Conservation (phyloP, 2,329 filamentous ascomycete genomes). For the Hypomyces rosellus region DNA sequence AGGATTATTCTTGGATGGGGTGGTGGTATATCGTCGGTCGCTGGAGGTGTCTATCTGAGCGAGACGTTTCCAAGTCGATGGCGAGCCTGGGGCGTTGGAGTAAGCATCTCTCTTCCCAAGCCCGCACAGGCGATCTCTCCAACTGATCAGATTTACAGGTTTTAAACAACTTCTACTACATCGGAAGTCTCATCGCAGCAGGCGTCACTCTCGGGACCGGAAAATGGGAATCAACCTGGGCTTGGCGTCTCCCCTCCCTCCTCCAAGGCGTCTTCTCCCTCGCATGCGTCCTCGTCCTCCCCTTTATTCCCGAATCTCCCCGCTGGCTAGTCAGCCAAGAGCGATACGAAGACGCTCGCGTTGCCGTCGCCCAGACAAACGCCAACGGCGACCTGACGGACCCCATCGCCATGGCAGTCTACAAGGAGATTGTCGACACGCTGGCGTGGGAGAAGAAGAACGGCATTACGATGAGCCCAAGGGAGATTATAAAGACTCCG, state of each 20-base stretch:
- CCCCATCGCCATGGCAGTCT: slow-evolving; percentile 25
- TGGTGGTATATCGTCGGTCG: slow-evolving; percentile 24
- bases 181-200: slow-evolving; percentile 39
- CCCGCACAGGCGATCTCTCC: not conserved
- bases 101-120: not conserved
- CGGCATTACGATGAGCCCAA: slow-evolving; percentile 26
- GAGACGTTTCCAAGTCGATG: slow-evolving; percentile 37
- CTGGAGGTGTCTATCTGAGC: slow-evolving; percentile 43
- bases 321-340: slow-evolving; percentile 51
- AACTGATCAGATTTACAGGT: slow-evolving; percentile 4
- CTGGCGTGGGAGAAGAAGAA: slow-evolving; percentile 20
- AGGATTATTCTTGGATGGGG: slow-evolving; percentile 50
- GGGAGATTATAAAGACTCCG: slow-evolving; percentile 25
- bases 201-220: slow-evolving; percentile 35
- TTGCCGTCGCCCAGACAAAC: slow-evolving; percentile 33
- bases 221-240: slow-evolving; percentile 24
- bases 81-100: slow-evolving; percentile 15
- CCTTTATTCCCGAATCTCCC: slow-evolving; percentile 53
- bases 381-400: slow-evolving; percentile 29
- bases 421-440: slow-evolving; percentile 32
- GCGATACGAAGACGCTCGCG: slow-evolving; percentile 29
- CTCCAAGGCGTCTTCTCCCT: slow-evolving; percentile 17
- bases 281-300: slow-evolving; percentile 32
- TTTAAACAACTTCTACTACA: slow-evolving; percentile 26
- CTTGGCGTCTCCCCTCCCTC: slow-evolving; percentile 20